These are phyloP conservation scores for Eucalyptus tenuipes DNA, from an alignment of 345 rosid genomes.

Conservation along the genomic window DNA sequence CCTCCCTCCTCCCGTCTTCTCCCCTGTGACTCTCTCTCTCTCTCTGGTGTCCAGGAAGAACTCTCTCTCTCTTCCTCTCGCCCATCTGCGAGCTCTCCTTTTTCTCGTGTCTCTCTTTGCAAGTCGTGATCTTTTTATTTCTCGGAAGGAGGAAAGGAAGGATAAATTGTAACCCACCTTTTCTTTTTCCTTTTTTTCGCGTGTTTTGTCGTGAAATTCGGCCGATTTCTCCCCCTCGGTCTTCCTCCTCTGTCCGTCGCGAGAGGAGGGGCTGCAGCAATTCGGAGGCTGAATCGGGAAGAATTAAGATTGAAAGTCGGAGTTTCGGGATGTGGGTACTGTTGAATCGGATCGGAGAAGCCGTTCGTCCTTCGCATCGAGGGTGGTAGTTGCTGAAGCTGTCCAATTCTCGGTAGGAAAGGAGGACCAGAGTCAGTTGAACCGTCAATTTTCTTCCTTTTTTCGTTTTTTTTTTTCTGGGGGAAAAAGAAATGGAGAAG, in stretches of 20 bases:
- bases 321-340: background rate
- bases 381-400: background rate
- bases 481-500: conserved; percentile 6
- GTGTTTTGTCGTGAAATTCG: background rate
- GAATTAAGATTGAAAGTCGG: background rate
- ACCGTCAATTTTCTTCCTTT: background rate
- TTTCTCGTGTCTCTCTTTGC: background rate
- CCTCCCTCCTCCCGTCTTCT: background rate
- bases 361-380: background rate
- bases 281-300: background rate
- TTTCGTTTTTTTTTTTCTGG: background rate
- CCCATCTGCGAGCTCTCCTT: background rate
- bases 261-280: background rate
- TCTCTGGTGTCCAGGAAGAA: background rate
- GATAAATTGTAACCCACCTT: background rate
- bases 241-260: background rate
- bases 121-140: background rate
- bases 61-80: background rate
- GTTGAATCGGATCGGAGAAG: background rate
- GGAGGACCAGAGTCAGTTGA: background rate
- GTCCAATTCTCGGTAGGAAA: background rate
- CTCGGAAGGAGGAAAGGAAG: background rate
- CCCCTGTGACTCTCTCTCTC: background rate
- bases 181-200: background rate
- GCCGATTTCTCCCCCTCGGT: background rate